These are phyloP conservation scores for Erodium maritimum DNA, from an alignment of 345 rosid genomes.

Conservation along the genomic window DNA sequence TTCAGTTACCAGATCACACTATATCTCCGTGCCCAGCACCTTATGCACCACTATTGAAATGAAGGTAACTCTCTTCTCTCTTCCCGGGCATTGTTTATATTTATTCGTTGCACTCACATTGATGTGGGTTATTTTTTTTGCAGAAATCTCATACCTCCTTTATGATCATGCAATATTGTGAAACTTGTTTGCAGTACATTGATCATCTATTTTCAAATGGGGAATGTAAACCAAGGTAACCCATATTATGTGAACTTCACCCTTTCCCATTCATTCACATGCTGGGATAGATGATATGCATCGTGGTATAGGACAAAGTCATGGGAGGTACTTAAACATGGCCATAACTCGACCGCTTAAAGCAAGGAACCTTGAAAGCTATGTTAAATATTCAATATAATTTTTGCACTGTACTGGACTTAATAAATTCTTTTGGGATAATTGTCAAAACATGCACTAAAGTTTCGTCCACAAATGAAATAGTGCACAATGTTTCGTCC, in stretches of 20 bases:
- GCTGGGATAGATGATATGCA: background rate
- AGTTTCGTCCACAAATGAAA: too few relatives aligned
- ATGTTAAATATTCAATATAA: too few relatives aligned
- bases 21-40: conserved; percentile 89
- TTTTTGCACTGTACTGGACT: too few relatives aligned
- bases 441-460: too few relatives aligned
- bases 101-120: background rate
- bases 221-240: background rate
- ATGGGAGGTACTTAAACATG: too few relatives aligned
- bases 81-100: conserved; percentile 1
- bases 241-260: background rate
- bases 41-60: conserved; percentile 64
- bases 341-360: too few relatives aligned
- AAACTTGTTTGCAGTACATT: background rate
- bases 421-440: too few relatives aligned
- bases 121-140: background rate
- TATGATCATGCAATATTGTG: background rate
- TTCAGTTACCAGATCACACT: conserved; percentile 59
- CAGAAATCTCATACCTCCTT: background rate
- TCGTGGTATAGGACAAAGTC: too few relatives aligned
- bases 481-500: too few relatives aligned
- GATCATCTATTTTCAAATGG: background rate
- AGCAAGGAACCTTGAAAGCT: too few relatives aligned
- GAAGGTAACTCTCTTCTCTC: conserved; percentile 22
- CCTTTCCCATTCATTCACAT: background rate